Evolutionary conservation across 768 basidiomycete genomes (phyloP).

Genomic region (Asterophora parasitica): DNA sequence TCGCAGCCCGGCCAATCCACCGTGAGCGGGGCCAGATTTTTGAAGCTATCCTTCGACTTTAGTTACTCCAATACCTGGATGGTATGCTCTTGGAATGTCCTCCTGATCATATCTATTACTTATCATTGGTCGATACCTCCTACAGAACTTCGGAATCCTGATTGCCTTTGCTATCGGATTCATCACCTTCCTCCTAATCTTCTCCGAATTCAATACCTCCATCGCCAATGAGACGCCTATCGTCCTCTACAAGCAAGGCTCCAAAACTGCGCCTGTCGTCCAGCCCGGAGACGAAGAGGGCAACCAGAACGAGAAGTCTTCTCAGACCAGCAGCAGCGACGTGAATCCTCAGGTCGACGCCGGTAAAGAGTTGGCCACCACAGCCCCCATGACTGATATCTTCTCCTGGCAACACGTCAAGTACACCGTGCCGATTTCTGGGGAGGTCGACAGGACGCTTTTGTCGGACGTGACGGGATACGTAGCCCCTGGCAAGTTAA

Average conservation of each 20-base stretch:
- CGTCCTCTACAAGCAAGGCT: slow-evolving; percentile 61
- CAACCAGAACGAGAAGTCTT: slow-evolving; percentile 29
- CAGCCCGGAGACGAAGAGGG: slow-evolving; percentile 27
- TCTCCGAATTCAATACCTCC: slow-evolving; percentile 52
- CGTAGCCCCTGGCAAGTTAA: slow-evolving; percentile 69
- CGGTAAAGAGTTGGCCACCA: slow-evolving; percentile 32
- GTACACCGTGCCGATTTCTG: slow-evolving; percentile 51
- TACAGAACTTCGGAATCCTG: slow-evolving; percentile 64
- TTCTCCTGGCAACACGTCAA: slow-evolving; percentile 68
- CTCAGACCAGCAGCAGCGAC: slow-evolving; percentile 3
- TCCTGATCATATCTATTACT: not conserved
- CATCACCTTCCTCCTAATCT: slow-evolving; percentile 45
- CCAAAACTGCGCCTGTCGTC: slow-evolving; percentile 21
- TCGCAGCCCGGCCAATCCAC: slow-evolving; percentile 49
- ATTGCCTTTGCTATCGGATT: slow-evolving; percentile 60
- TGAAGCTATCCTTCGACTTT: slow-evolving; percentile 46
- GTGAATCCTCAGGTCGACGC: slow-evolving; percentile 15
- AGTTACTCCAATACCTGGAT: slow-evolving; percentile 22
- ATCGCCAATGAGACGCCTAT: slow-evolving; percentile 34
- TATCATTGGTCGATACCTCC: not conserved
- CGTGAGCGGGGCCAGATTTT: slow-evolving; percentile 57
- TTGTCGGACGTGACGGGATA: slow-evolving; percentile 75
- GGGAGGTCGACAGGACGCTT: slow-evolving; percentile 41
- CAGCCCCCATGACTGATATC: slow-evolving; percentile 33
- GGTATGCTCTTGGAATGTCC: slow-evolving; percentile 8